Base-by-base conservation (phyloP, 495 filamentous ascomycete genomes). In the Chaetomidium leptoderma region DNA sequence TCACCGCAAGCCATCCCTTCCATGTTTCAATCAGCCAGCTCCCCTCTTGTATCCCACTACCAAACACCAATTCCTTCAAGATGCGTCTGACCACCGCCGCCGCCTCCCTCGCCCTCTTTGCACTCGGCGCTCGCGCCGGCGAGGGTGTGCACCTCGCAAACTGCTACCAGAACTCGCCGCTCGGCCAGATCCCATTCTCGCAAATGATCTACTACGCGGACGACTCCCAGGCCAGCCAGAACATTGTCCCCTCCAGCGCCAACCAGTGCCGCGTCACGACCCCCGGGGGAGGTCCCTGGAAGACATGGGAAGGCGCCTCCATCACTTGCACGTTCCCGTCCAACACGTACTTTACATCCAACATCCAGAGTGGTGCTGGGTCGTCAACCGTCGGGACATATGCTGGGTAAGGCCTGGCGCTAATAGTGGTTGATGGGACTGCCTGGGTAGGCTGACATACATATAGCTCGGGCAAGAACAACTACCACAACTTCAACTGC, bases 201-300 rank as follows among this genome's bases (percentile, higher is more conserved):
- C 16, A 48, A 11, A 32, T 48, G 27, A 9, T 48, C 6, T 48
- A 48, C 27, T 48, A 48, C 29, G 14, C 45, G 6, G 27, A 48
- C n/a, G 45, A 48, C n/a, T 16, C 45, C 13, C 45, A 48, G n/a
- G 45, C 45, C 29, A 48, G 27, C 45, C 45, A 48, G n/a, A 32
- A 32, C 27, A 27, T 48, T 3, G 45, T 32, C 6, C 45, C 45
- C 6, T 48, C 45, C 4, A 19, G 6, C 45, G 9, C 5, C 27
- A 48, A 48, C n/a, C 45, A 48, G 29, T 48, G 45, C 45, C 5
- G 11, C 6, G 45, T 48, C 10, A 48, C 14, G 3, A 48, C 1
- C 45, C 45, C 45, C 2, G 45, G 45, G 10, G 6, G 5, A 16
- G 45, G 45, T 16, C 27, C 27, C 45, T 48, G 26, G 27, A 48